phyloP scores from a whole-genome alignment of 768 basidiomycete species.

The Suillus hirtellus region DNA sequence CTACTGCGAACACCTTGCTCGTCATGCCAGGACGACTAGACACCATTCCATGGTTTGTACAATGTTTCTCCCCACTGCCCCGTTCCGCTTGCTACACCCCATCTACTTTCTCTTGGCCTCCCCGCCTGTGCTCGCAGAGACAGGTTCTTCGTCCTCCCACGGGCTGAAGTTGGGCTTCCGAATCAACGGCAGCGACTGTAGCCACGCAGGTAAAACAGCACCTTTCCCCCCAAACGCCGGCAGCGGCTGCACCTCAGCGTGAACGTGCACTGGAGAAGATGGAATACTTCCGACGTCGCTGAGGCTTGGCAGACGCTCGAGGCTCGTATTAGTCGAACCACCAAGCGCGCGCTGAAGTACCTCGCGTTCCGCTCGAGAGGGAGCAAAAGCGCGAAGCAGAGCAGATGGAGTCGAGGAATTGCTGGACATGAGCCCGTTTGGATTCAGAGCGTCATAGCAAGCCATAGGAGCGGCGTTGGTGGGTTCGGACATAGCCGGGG shows the following conservation, averaged over 20 bases:
- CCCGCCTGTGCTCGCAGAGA: slow-evolving; percentile 13
- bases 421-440: slow-evolving; percentile 50
- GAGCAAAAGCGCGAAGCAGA: slow-evolving; percentile 80
- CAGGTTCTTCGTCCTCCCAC: slow-evolving; percentile 72
- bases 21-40: slow-evolving; percentile 16
- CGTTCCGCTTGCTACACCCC: slow-evolving; percentile 3
- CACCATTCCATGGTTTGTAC: slow-evolving; percentile 15
- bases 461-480: slow-evolving; percentile 14
- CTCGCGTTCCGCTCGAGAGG: slow-evolving; percentile 85
- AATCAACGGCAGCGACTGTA: slow-evolving; percentile 63
- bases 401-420: slow-evolving; percentile 46
- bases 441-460: slow-evolving; percentile 59
- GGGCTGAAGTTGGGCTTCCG: slow-evolving; percentile 78
- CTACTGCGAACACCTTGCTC: slow-evolving; percentile 16
- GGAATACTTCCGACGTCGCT: slow-evolving; percentile 75
- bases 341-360: slow-evolving; percentile 79
- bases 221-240: slow-evolving; percentile 26
- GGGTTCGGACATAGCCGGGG: slow-evolving; percentile 2
- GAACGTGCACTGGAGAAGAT: slow-evolving; percentile 60
- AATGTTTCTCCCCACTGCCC: slow-evolving; percentile 7
- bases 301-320: slow-evolving; percentile 76
- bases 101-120: slow-evolving; percentile 26
- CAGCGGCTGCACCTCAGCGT: slow-evolving; percentile 34
- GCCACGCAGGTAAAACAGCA: slow-evolving; percentile 59
- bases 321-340: slow-evolving; percentile 70